phyloP scores from a whole-genome alignment of 805 yeast genomes.

The Metschnikowia proteae region DNA sequence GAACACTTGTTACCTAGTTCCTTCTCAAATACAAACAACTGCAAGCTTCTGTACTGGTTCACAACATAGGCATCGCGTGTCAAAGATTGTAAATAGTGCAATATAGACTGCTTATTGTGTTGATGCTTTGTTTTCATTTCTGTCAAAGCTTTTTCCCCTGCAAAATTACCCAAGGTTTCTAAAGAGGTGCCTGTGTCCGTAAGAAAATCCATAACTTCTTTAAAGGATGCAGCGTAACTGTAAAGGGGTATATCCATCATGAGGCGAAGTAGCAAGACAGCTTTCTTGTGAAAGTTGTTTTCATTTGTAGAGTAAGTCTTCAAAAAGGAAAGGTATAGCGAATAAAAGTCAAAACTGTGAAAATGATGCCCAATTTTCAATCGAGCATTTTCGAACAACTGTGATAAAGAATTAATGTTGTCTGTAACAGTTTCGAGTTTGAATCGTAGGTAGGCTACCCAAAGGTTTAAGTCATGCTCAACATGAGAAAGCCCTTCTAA shows the following conservation, averaged over 20 bases:
- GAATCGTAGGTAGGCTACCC: conserved; percentile 49
- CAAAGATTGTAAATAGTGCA: conserved; percentile 40
- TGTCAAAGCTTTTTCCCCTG: conserved; percentile 19
- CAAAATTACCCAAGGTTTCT: conserved; percentile 15
- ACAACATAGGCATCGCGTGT: conserved; percentile 53
- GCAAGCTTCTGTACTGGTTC: conserved; percentile 50
- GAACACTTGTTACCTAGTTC: conserved; percentile 25
- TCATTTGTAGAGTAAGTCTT: conserved; percentile 23
- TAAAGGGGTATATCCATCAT: conserved; percentile 55
- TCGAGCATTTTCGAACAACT: conserved; percentile 47
- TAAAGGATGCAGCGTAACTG: conserved; percentile 48
- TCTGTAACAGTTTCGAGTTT: conserved; percentile 29
- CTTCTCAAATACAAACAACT: conserved; percentile 49
- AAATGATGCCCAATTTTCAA: conserved; percentile 49
- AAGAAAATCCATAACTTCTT: conserved; percentile 27
- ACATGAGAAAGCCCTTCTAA: conserved; percentile 27
- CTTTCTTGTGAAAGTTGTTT: conserved; percentile 29
- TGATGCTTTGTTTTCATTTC: conserved; percentile 11
- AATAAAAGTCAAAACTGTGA: conserved; percentile 49
- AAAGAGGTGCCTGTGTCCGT: conserved; percentile 20
- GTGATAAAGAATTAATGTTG: conserved; percentile 27
- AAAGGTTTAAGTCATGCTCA: conserved; percentile 45
- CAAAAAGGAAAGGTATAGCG: conserved; percentile 44
- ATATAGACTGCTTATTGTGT: conserved; percentile 26
- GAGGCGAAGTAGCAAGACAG: conserved; percentile 43